Conservation (phyloP, 352 stramenopile species). For the Phytopythium delawarense region DNA sequence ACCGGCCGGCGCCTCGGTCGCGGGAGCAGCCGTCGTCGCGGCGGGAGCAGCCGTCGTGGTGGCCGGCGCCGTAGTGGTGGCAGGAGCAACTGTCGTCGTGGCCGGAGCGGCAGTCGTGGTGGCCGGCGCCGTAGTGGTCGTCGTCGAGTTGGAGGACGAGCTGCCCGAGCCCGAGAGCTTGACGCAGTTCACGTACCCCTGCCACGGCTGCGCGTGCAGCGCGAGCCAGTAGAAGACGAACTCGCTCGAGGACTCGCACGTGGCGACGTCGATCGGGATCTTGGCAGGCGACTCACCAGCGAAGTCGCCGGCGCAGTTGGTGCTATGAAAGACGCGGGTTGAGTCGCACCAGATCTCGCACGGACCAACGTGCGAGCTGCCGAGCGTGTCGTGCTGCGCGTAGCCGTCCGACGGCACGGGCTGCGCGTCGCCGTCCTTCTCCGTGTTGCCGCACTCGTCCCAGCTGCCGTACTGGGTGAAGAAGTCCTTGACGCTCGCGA, state of each 20-base stretch:
- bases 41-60: neutral
- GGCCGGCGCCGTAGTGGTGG: conserved; percentile 12
- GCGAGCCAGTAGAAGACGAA: conserved; percentile 42
- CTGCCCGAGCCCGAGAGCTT: conserved; percentile 1
- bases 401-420: conserved; percentile 8
- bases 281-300: conserved; percentile 10
- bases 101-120: neutral
- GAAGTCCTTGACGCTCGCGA: conserved; percentile 25
- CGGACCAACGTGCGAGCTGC: conserved; percentile 15
- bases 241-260: conserved; percentile 22
- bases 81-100: conserved; percentile 7
- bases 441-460: conserved; percentile 22
- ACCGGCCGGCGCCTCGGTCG: neutral
- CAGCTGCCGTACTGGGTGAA: conserved; percentile 16
- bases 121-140: conserved; percentile 1
- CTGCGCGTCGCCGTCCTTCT: conserved; percentile 17
- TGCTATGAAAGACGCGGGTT: conserved; percentile 28
- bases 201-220: conserved; percentile 28
- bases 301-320: conserved; percentile 30
- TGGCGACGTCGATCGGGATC: conserved; percentile 21
- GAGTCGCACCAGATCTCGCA: conserved; percentile 37
- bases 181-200: conserved; percentile 35
- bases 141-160: conserved; percentile 5
- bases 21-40: neutral
- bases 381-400: conserved; percentile 12